Evolutionary conservation across 768 basidiomycete species (phyloP).

Genomic region (Boletus rufocinnamomeus): DNA sequence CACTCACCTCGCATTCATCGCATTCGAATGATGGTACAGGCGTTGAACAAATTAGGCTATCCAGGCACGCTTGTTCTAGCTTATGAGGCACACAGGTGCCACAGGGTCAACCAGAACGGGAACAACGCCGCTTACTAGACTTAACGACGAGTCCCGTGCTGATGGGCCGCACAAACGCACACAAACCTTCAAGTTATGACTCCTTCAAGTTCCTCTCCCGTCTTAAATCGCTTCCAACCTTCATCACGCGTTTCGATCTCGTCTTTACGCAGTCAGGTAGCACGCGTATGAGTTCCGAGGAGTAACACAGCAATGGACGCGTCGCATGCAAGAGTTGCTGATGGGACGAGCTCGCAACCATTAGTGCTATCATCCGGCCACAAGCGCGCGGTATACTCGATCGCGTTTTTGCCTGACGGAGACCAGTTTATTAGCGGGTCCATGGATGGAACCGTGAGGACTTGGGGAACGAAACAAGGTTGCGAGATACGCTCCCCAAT

Average conservation of each 20-base stretch:
- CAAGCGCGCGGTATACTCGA: not conserved
- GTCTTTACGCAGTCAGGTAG: not conserved
- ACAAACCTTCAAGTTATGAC: not conserved
- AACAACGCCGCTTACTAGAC: no score
- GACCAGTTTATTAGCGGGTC: slow-evolving; percentile 8
- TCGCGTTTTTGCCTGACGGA: slow-evolving; percentile 6
- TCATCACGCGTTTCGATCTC: not conserved
- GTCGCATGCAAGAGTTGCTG: not conserved
- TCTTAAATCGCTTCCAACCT: not conserved
- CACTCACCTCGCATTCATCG: not conserved
- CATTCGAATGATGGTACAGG: no score
- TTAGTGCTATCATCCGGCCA: slow-evolving; percentile 7
- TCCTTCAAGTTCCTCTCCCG: not conserved
- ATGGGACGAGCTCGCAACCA: not conserved
- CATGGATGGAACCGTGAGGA: not conserved
- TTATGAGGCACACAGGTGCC: no score
- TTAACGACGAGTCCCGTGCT: no score
- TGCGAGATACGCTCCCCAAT: not conserved
- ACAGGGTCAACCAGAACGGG: no score
- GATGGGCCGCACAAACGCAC: not conserved
- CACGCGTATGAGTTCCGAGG: not conserved
- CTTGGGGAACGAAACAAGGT: not conserved
- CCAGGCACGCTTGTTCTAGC: no score
- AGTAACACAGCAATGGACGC: not conserved
- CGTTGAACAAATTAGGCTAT: not conserved